Evolutionary conservation across 768 basidiomycete species (phyloP).

Genomic region (Leccinum barrowsii): DNA sequence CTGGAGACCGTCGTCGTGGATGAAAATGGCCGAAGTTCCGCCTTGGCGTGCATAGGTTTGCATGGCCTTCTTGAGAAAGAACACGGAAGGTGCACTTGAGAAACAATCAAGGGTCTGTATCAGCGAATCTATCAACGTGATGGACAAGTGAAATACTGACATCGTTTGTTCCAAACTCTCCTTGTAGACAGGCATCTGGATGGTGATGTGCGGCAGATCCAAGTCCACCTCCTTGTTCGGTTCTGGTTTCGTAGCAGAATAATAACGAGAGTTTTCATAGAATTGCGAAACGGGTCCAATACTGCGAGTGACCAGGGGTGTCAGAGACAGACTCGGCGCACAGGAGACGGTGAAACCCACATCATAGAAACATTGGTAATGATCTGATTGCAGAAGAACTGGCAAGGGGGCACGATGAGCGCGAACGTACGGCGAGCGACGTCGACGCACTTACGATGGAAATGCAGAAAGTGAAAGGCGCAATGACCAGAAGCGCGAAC

Average conservation of each 20-base stretch:
- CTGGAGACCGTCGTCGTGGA: constrained; percentile 64
- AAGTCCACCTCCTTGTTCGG: constrained; percentile 61
- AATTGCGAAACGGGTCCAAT: constrained; percentile 84
- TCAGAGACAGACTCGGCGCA: constrained; percentile 31
- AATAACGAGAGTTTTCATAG: constrained; percentile 81
- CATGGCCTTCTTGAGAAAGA: constrained; percentile 60
- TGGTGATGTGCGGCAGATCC: constrained; percentile 67
- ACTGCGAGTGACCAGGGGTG: constrained; percentile 31
- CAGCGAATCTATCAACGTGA: not conserved
- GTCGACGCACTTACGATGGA: constrained; percentile 51
- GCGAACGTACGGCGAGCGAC: not conserved
- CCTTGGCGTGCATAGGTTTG: constrained; percentile 65
- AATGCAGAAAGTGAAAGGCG: constrained; percentile 74
- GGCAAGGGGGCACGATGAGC: not conserved
- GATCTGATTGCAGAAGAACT: constrained; percentile 78
- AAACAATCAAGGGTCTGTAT: not conserved
- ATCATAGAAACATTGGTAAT: constrained; percentile 61
- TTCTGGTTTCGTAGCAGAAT: constrained; percentile 64
- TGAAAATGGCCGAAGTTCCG: constrained; percentile 52
- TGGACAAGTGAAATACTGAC: constrained; percentile 40
- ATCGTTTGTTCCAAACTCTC: constrained; percentile 80
- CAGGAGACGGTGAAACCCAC: constrained; percentile 17
- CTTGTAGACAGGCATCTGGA: constrained; percentile 88
- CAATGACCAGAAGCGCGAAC: constrained; percentile 61
- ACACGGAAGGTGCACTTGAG: constrained; percentile 61